These are phyloP conservation scores for Trichosporon ovoides DNA, from an alignment of 1,284 basidiomycete species.

Conservation along the genomic window DNA sequence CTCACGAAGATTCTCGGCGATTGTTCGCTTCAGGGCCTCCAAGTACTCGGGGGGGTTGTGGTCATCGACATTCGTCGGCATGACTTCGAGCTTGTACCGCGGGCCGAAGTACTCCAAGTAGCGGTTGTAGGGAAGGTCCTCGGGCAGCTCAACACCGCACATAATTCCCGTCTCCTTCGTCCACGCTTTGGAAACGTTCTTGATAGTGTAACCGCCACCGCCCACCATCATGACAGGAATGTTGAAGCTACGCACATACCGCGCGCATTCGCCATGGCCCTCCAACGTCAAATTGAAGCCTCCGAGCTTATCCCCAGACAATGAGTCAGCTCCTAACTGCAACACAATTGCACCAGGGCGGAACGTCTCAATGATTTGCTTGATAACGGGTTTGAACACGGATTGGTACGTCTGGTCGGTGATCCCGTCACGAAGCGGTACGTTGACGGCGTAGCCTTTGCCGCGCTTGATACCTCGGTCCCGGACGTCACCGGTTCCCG, in stretches of 20 bases:
- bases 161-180: constrained; percentile 95
- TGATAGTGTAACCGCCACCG: constrained; percentile 88
- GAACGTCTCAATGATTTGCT: constrained; percentile 83
- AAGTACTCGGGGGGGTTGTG: constrained; percentile 80
- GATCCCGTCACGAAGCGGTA: constrained; percentile 90
- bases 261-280: constrained; percentile 81
- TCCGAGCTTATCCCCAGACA: constrained; percentile 92
- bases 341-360: constrained; percentile 83
- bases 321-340: constrained; percentile 93
- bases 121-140: constrained; percentile 86
- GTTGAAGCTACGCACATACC: constrained; percentile 76
- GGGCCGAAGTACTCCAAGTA: constrained; percentile 99
- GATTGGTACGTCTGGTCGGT: constrained; percentile 68
- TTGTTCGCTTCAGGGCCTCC: constrained; percentile 66
- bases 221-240: constrained; percentile 88
- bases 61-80: constrained; percentile 90
- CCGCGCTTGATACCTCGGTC: constrained; percentile 83
- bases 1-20: constrained; percentile 71
- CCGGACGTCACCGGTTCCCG: constrained; percentile 78
- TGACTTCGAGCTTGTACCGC: constrained; percentile 86
- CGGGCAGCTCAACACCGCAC: constrained; percentile 76
- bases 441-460: constrained; percentile 85
- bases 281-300: constrained; percentile 95
- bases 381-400: constrained; percentile 83
- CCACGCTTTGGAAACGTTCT: constrained; percentile 94